These are phyloP conservation scores for Prunus padus DNA, from an alignment of 306 rosid genomes.

Conservation along the genomic window DNA sequence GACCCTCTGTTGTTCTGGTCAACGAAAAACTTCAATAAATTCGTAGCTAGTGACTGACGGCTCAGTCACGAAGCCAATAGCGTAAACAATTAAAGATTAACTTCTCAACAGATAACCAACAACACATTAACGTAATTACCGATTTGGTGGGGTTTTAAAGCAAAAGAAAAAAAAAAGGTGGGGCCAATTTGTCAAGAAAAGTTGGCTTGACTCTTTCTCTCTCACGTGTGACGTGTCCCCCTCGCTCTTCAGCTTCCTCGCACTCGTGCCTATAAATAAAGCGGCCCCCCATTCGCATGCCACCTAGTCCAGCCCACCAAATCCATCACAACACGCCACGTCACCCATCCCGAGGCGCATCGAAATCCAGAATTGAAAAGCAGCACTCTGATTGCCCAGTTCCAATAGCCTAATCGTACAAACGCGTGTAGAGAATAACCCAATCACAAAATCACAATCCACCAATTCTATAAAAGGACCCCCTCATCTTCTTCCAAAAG, in stretches of 20 bases:
- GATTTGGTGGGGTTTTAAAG: background rate
- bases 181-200: constrained; percentile 15
- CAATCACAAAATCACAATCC: background rate
- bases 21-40: background rate
- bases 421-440: background rate
- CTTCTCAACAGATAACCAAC: background rate
- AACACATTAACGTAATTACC: background rate
- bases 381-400: constrained; percentile 5
- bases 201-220: constrained; percentile 27
- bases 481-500: background rate
- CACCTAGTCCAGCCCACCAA: background rate
- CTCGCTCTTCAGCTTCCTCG: background rate
- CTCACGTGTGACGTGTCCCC: background rate
- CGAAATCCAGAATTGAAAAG: background rate
- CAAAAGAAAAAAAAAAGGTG: background rate
- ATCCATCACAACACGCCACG: constrained; percentile 12
- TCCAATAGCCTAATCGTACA: background rate
- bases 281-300: background rate
- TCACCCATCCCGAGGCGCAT: background rate
- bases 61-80: constrained; percentile 4
- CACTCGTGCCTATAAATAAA: background rate
- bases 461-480: background rate
- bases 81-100: background rate
- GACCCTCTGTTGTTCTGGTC: no score
- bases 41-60: background rate